Evolutionary conservation across 2,329 filamentous ascomycete species (phyloP).

Genomic region (Colletotrichum gloeosporioides): DNA sequence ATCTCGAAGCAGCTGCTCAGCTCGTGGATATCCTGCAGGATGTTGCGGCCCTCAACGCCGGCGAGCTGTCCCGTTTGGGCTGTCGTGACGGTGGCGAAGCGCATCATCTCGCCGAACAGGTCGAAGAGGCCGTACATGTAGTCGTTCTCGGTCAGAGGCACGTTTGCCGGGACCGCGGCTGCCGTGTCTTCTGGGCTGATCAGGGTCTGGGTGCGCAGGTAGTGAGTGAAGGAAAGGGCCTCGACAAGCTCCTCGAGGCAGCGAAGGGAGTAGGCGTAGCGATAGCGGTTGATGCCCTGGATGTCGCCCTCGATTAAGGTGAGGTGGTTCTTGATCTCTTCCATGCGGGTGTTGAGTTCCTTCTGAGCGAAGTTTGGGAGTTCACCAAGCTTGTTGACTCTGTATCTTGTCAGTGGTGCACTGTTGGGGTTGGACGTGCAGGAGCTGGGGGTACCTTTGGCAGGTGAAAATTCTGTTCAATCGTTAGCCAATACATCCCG

Average conservation of each 20-base stretch:
- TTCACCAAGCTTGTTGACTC: conserved; percentile 20
- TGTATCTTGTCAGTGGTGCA: not conserved
- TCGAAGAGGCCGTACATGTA: conserved; percentile 93
- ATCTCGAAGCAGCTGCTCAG: conserved; percentile 80
- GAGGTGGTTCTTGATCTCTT: conserved; percentile 75
- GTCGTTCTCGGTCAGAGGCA: conserved; percentile 79
- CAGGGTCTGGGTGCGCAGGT: conserved; percentile 78
- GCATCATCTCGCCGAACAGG: conserved; percentile 95
- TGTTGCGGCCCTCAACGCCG: conserved; percentile 52
- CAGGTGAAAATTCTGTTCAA: conserved; percentile 40
- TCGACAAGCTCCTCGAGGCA: conserved; percentile 96
- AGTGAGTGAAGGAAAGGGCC: conserved; percentile 86
- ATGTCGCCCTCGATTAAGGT: conserved; percentile 73
- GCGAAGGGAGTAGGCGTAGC: conserved; percentile 81
- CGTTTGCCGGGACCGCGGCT: conserved; percentile 50
- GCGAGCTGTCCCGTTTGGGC: conserved; percentile 70
- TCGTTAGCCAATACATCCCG: not conserved
- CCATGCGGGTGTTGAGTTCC: conserved; percentile 72
- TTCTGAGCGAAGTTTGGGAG: conserved; percentile 57
- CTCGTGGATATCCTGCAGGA: conserved; percentile 81
- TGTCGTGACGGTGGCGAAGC: conserved; percentile 89
- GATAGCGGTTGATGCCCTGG: conserved; percentile 78
- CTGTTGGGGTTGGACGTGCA: not conserved
- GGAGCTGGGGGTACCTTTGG: conserved; percentile 36
- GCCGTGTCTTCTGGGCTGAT: conserved; percentile 70